phyloP scores from a whole-genome alignment of 495 filamentous ascomycete species.

The Tuber melanosporum region DNA sequence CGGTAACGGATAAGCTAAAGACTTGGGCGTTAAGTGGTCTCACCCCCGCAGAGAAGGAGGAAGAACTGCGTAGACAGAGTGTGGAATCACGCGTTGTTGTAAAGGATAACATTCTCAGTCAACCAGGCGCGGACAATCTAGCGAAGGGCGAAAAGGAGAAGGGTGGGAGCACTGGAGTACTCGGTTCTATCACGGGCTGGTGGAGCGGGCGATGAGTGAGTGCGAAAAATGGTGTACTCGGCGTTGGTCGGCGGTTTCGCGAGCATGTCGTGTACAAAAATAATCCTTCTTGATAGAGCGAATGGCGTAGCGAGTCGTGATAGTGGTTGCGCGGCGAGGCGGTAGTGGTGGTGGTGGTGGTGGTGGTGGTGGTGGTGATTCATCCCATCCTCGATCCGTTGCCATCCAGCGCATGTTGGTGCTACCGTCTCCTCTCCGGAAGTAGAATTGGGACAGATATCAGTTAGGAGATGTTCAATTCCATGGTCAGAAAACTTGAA shows the following conservation, averaged over 20 bases:
- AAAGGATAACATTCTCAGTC: slow-evolving; percentile 13
- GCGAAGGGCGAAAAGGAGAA: slow-evolving; percentile 30
- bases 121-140: slow-evolving; percentile 17
- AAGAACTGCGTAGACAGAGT: slow-evolving; percentile 8
- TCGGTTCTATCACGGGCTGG: slow-evolving; percentile 27
- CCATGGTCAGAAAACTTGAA: neutral
- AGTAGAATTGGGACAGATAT: neutral
- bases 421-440: neutral
- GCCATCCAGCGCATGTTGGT: neutral
- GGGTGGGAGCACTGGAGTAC: slow-evolving; percentile 19
- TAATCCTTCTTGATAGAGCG: neutral
- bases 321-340: neutral
- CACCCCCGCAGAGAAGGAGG: slow-evolving; percentile 38
- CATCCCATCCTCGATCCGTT: neutral
- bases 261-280: neutral
- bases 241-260: neutral
- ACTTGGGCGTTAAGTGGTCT: slow-evolving; percentile 45
- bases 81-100: neutral
- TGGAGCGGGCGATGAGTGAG: slow-evolving; percentile 17
- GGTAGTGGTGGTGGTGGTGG: neutral
- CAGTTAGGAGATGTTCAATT: neutral
- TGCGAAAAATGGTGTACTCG: neutral
- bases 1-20: slow-evolving; percentile 27
- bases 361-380: neutral
- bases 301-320: neutral